Conservation (phyloP, 495 filamentous ascomycete genomes). For the Hypoxylon lienhwacheense region DNA sequence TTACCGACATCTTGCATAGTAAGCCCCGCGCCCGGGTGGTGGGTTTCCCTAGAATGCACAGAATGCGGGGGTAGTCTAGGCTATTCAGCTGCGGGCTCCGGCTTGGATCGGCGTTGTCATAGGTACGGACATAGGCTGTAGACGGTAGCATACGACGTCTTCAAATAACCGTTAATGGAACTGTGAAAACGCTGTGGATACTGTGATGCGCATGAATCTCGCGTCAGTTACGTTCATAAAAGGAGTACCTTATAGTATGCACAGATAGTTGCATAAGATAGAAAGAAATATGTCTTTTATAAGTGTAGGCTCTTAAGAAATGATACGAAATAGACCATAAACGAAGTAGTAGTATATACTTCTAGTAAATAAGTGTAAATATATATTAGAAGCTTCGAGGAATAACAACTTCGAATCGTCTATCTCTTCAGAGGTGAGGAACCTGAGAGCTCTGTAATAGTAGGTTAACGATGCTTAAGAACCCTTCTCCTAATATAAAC, state of each 20-base stretch:
- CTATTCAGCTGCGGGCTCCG: conserved; percentile 20
- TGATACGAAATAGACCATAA: background rate
- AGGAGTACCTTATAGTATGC: no score
- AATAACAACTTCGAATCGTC: background rate
- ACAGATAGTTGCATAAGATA: no score
- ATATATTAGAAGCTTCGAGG: conserved; percentile 2
- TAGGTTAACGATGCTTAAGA: conserved; percentile 90
- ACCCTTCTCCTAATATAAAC: conserved; percentile 90
- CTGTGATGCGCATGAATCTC: no score
- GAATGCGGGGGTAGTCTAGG: conserved; percentile 20
- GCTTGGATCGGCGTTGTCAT: conserved; percentile 17
- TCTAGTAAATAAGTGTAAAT: background rate
- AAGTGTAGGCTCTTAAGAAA: background rate
- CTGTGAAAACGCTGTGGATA: no score
- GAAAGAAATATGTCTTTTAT: no score
- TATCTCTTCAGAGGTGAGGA: conserved; percentile 63
- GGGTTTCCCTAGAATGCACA: no score
- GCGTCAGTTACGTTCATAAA: no score
- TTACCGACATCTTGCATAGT: conserved; percentile 10
- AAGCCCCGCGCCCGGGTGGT: conserved; percentile 26
- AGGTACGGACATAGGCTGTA: conserved; percentile 5
- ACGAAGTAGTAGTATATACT: conserved; percentile 3
- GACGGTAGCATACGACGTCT: no score
- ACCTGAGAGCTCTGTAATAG: conserved; percentile 77
- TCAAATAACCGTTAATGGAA: no score